phyloP scores from a whole-genome alignment of 2,329 filamentous ascomycete genomes.

The Ophiostoma perfectum region DNA sequence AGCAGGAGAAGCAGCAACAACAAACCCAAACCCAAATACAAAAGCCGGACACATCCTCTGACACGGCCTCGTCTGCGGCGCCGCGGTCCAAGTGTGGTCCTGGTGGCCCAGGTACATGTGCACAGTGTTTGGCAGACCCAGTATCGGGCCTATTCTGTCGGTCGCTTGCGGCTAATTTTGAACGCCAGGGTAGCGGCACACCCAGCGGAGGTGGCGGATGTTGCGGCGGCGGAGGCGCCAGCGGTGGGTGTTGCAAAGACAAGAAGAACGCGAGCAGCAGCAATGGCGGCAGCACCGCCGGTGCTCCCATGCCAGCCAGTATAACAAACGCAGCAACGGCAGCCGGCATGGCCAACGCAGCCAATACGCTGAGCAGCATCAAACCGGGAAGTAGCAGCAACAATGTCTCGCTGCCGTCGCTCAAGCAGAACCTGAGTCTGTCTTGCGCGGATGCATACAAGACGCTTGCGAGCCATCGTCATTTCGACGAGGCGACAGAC shows the following conservation, averaged over 20 bases:
- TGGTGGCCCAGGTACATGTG: conserved; percentile 71
- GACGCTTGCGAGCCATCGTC: conserved; percentile 68
- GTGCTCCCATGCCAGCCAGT: background rate
- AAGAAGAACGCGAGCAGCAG: conserved; percentile 6
- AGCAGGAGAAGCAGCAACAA: conserved; percentile 20
- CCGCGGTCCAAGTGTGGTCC: conserved; percentile 48
- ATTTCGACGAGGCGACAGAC: conserved; percentile 67
- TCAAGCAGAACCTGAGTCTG: conserved; percentile 45
- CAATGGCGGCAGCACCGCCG: background rate
- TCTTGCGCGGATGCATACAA: conserved; percentile 75
- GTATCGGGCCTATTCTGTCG: conserved; percentile 79
- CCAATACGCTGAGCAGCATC: conserved; percentile 24
- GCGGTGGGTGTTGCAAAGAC: conserved; percentile 61
- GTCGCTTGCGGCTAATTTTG: conserved; percentile 63
- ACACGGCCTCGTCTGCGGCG: conserved; percentile 25
- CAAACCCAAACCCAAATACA: conserved; percentile 21
- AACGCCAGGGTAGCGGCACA: conserved; percentile 35
- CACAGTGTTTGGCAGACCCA: conserved; percentile 71
- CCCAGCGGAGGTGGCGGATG: conserved; percentile 12
- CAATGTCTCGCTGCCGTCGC: conserved; percentile 23
- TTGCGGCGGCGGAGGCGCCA: conserved; percentile 49
- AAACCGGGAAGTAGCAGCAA: conserved; percentile 26
- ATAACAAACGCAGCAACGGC: background rate
- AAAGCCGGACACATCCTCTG: conserved; percentile 26
- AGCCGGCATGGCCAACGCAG: background rate